Conservation (phyloP, 2,329 filamentous ascomycete species). For the Xylaria sp. region DNA sequence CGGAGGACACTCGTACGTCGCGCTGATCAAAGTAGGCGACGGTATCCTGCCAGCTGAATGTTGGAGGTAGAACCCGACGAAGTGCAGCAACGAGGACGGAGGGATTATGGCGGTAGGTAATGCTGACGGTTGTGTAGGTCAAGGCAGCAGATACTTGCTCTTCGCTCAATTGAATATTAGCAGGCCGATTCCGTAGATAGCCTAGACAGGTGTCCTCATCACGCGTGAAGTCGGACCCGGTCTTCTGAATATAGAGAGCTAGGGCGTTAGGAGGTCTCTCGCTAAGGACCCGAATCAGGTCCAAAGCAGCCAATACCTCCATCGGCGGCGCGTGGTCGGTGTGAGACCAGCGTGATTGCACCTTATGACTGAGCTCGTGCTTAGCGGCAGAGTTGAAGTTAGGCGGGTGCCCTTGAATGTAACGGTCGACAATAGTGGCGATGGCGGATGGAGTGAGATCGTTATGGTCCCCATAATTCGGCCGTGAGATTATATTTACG, state of each 20-base stretch:
- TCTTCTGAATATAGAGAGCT: constrained; percentile 75
- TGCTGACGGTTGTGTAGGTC: constrained; percentile 71
- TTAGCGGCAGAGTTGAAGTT: constrained; percentile 83
- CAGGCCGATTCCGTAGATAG: constrained; percentile 64
- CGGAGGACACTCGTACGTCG: constrained; percentile 76
- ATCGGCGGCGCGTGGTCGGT: constrained; percentile 73
- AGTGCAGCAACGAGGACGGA: constrained; percentile 69
- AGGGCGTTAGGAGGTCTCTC: constrained; percentile 67
- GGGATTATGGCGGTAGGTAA: constrained; percentile 64
- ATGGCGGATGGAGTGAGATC: constrained; percentile 76
- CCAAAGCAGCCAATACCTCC: constrained; percentile 75
- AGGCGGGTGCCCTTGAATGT: constrained; percentile 86
- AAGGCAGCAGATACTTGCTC: constrained; percentile 85
- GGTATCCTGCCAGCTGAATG: constrained; percentile 77
- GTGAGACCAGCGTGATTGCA: constrained; percentile 74
- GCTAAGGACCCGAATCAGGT: constrained; percentile 73
- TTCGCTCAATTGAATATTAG: constrained; percentile 73
- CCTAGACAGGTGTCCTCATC: constrained; percentile 74
- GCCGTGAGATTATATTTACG: constrained; percentile 76
- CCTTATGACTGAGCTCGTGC: constrained; percentile 73
- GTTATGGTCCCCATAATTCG: constrained; percentile 70
- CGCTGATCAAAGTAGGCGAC: constrained; percentile 84
- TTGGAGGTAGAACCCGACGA: constrained; percentile 67
- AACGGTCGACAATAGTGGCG: constrained; percentile 82
- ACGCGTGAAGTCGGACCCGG: constrained; percentile 78